A percentile compares a stretch with the other conserved stretches of the same genome.
Evolutionary conservation across 768 basidiomycete genomes (phyloP).

Genomic region (Galerina marginata): DNA sequence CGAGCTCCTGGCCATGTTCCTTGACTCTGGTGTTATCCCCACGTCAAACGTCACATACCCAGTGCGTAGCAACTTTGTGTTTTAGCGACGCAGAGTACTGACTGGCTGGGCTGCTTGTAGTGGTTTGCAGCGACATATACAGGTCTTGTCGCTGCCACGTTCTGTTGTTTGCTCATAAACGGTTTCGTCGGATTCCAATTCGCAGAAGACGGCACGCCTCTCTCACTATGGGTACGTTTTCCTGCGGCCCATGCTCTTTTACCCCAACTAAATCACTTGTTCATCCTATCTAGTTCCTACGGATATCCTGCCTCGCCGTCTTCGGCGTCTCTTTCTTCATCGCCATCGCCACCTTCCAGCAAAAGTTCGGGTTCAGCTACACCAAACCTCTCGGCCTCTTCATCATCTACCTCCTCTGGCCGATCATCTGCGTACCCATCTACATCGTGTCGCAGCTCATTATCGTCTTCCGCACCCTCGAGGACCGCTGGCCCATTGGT

Average conservation of each 20-base stretch:
- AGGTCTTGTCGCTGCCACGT: slow-evolving; percentile 89
- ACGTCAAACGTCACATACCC: slow-evolving; percentile 85
- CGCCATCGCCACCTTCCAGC: slow-evolving; percentile 94
- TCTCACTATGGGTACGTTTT: slow-evolving; percentile 83
- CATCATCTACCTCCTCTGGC: slow-evolving; percentile 93
- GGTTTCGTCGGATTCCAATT: slow-evolving; percentile 99
- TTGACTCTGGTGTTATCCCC: slow-evolving; percentile 95
- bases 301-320: slow-evolving; percentile 81
- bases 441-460: slow-evolving; percentile 92
- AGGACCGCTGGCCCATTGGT: slow-evolving; percentile 97
- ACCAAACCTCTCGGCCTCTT: slow-evolving; percentile 79
- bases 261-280: slow-evolving; percentile 30
- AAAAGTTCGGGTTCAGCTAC: slow-evolving; percentile 79
- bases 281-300: slow-evolving; percentile 58
- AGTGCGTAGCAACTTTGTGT: slow-evolving; percentile 49
- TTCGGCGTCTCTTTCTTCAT: slow-evolving; percentile 91
- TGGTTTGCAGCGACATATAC: slow-evolving; percentile 98
- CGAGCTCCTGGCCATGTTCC: slow-evolving; percentile 92
- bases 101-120: slow-evolving; percentile 44
- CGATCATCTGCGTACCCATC: slow-evolving; percentile 80
- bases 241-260: slow-evolving; percentile 13
- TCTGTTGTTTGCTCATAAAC: slow-evolving; percentile 92
- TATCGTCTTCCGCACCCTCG: slow-evolving; percentile 94
- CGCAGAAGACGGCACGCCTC: slow-evolving; percentile 96
- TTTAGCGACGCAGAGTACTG: background rate